Evolutionary conservation across 305 asterid species (phyloP).

Genomic region (Fraxinus paxiana): DNA sequence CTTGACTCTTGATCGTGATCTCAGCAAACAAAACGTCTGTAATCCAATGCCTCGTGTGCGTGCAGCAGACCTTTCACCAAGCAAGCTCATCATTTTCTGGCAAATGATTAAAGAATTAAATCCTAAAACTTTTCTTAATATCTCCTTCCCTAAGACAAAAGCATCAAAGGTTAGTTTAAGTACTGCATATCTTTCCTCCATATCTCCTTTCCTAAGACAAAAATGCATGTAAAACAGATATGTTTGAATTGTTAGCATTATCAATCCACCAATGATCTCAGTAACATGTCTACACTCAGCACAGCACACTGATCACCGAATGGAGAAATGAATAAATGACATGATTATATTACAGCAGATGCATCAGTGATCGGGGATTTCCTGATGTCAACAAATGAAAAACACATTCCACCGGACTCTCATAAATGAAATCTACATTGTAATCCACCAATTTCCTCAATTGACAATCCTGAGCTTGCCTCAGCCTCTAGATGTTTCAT

Average conservation of each 20-base stretch:
- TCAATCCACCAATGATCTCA: not conserved
- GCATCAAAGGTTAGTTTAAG: not conserved
- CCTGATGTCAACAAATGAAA: not conserved
- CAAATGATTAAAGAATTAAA: not conserved
- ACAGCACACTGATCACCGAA: not conserved
- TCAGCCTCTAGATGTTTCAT: not conserved
- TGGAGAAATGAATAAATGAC: not conserved
- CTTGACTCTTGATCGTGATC: not conserved
- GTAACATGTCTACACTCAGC: not conserved
- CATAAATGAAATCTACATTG: not conserved
- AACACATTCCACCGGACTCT: not conserved
- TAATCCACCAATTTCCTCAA: not conserved
- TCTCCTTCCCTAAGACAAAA: not conserved
- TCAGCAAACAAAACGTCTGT: not conserved
- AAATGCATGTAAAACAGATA: not conserved
- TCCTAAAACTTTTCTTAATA: not conserved
- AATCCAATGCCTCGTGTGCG: not conserved
- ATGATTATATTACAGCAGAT: not conserved
- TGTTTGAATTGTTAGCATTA: not conserved
- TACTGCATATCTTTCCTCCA: not conserved
- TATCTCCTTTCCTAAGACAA: not conserved
- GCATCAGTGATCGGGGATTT: not conserved
- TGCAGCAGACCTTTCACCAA: not conserved
- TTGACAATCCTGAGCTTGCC: not conserved
- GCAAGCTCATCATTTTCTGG: not conserved